These are phyloP conservation scores for Thymus quinquecostatus DNA, from an alignment of 257 asterid genomes.

Conservation along the genomic window DNA sequence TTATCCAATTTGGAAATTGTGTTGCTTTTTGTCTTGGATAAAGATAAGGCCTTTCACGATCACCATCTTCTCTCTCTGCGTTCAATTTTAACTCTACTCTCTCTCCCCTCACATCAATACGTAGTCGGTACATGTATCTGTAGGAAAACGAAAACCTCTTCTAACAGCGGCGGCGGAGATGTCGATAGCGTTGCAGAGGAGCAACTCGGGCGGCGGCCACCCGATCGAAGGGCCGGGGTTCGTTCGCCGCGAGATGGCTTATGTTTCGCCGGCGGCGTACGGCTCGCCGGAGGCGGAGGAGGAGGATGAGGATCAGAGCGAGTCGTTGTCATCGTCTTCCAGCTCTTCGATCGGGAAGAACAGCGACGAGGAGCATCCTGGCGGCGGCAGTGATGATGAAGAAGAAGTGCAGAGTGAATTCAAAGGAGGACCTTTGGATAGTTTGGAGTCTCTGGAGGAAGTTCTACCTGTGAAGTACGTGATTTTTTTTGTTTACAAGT, in stretches of 20 bases:
- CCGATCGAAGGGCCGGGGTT: conserved; percentile 48
- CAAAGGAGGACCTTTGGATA: conserved; percentile 51
- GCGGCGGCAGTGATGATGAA: conserved; percentile 39
- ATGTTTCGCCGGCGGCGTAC: conserved; percentile 36
- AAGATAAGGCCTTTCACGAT: conserved; percentile 56
- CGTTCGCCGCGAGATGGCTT: conserved; percentile 36
- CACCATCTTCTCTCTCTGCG: conserved; percentile 25
- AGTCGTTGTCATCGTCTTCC: conserved; percentile 41
- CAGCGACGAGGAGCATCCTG: conserved; percentile 47
- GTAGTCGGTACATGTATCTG: conserved; percentile 21
- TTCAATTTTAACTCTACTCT: conserved; percentile 19
- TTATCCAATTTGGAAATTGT: conserved; percentile 54
- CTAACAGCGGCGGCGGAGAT: conserved; percentile 25
- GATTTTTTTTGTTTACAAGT: background rate
- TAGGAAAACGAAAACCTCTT: conserved; percentile 19
- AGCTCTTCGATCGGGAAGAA: conserved; percentile 57
- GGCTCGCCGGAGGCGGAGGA: conserved; percentile 34
- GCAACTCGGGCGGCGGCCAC: conserved; percentile 39
- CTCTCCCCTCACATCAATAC: conserved; percentile 13
- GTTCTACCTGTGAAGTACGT: conserved; percentile 57
- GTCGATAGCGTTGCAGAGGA: conserved; percentile 55
- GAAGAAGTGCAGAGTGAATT: conserved; percentile 57
- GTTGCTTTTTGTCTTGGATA: conserved; percentile 53
- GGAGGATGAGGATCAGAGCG: conserved; percentile 35
- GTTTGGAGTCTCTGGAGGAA: conserved; percentile 53